phyloP scores from a whole-genome alignment of 257 asterid genomes.

The Mentha longifolia region DNA sequence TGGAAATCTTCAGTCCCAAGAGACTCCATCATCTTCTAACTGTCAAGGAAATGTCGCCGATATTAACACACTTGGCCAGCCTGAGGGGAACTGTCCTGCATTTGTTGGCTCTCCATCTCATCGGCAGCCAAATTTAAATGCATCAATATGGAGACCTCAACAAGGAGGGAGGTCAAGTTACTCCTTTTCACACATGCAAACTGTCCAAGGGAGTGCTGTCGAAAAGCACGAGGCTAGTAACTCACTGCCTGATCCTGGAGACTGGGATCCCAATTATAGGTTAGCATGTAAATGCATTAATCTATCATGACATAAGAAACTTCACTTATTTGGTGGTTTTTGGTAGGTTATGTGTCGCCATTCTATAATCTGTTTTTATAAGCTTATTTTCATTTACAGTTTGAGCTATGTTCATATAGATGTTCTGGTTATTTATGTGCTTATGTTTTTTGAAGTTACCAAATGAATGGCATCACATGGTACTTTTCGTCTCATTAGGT shows the following conservation, averaged over 20 bases:
- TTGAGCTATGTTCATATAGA: constrained; percentile 13
- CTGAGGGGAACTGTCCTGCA: constrained; percentile 62
- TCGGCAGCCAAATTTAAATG: constrained; percentile 54
- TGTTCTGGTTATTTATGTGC: constrained; percentile 3
- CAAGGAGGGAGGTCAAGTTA: constrained; percentile 72
- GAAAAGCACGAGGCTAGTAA: constrained; percentile 73
- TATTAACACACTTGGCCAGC: constrained; percentile 47
- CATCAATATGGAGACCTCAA: constrained; percentile 65
- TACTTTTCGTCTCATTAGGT: constrained; percentile 3
- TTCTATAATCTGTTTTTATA: constrained; percentile 8
- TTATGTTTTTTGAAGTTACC: constrained; percentile 14
- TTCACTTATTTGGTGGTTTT: constrained; percentile 12
- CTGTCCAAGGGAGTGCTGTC: constrained; percentile 55
- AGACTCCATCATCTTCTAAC: constrained; percentile 54
- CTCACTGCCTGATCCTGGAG: constrained; percentile 96
- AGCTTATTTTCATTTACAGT: background rate
- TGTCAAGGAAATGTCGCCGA: constrained; percentile 71
- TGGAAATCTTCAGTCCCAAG: constrained; percentile 73
- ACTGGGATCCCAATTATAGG: constrained; percentile 99
- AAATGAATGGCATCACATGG: constrained; percentile 20
- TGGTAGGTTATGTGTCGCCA: constrained; percentile 14
- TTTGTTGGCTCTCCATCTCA: constrained; percentile 63
- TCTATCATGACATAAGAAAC: constrained; percentile 22
- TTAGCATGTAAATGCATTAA: constrained; percentile 31
- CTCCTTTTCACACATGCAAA: constrained; percentile 58